Evolutionary conservation across 2,329 filamentous ascomycete species (phyloP).

Genomic region (Penicillium brevicompactum): DNA sequence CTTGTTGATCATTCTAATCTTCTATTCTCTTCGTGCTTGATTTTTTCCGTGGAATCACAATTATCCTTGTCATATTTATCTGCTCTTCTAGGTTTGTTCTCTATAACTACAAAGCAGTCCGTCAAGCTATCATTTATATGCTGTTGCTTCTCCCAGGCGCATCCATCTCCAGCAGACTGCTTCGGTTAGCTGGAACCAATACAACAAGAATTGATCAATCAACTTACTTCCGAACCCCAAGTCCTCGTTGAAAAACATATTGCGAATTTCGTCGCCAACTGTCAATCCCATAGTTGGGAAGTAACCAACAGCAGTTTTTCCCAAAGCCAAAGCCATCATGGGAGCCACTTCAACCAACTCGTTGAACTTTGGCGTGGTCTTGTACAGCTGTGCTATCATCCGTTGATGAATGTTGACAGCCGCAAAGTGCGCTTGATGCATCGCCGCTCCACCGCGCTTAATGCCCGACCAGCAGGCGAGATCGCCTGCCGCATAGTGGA

Average conservation of each 20-base stretch:
- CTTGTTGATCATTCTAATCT: too few relatives aligned
- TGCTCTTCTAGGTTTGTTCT: neutral
- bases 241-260: slow-evolving; percentile 12
- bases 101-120: neutral
- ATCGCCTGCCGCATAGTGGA: slow-evolving; percentile 65
- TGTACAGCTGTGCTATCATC: slow-evolving; percentile 3
- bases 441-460: slow-evolving; percentile 6
- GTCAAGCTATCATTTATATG: neutral
- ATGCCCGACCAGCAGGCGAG: slow-evolving; percentile 34
- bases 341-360: slow-evolving; percentile 3
- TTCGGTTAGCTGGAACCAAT: neutral
- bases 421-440: slow-evolving; percentile 6
- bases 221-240: slow-evolving; percentile 9
- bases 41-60: too few relatives aligned
- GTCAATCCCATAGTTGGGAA: slow-evolving; percentile 5
- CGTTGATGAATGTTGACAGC: slow-evolving; percentile 7
- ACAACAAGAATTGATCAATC: neutral
- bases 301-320: slow-evolving; percentile 3
- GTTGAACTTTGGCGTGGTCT: neutral
- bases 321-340: slow-evolving; percentile 10
- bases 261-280: neutral
- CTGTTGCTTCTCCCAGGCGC: slow-evolving; percentile 7
- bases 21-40: too few relatives aligned
- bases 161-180: slow-evolving; percentile 11
- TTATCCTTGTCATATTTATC: too few relatives aligned